Base-by-base conservation (phyloP, 208 protist genomes). In the Crithidia brevicula region DNA sequence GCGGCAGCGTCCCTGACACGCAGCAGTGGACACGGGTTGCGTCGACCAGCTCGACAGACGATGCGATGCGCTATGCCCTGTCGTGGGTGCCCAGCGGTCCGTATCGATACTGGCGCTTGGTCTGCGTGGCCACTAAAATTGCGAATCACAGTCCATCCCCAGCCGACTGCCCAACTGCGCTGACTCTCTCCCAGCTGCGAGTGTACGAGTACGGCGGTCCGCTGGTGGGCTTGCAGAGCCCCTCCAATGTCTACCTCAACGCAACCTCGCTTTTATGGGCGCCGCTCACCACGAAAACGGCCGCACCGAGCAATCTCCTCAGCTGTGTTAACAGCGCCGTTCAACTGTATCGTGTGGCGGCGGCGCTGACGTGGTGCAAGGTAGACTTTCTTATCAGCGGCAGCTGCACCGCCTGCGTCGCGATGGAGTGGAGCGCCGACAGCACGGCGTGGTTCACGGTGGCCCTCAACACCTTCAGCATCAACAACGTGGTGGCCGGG, bases 351-450 rank as follows among this genome's bases (percentile, higher is more conserved):
- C 38, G 45, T n/a, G 25, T 70, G 6, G 16, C 31, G 23, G 30
- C 34, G 6, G 46, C 38, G 6, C 33, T 76, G 33, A 76, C 70
- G 42, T 50, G 43, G 36, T 76, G 70, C 53, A 50, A 57, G 38
- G 47, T 57, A 2, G 70, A 76, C 15, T 76, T 66, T 25, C 13
- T 59, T 31, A 38, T 51, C n/a, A 46, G 62, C 15, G 49, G 56
- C n/a, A 47, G 45, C 45, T 68, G 70, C 49, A 66, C 47, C 2
- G 61, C 27, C 10, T 43, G 47, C 20, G 45, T 76, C 22, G 61
- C 62, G 30, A 47, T 76, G 52, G 68, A 93, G 60, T 87, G 59
- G 63, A 89, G 80, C 72, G 74, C 77, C 27, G 72, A 81, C 31
- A 43, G 47, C 5, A 69, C 27, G 30, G 16, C 65, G 28, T 81